phyloP scores from a whole-genome alignment of 2,329 filamentous ascomycete species.

The Trichophyton benhamiae region DNA sequence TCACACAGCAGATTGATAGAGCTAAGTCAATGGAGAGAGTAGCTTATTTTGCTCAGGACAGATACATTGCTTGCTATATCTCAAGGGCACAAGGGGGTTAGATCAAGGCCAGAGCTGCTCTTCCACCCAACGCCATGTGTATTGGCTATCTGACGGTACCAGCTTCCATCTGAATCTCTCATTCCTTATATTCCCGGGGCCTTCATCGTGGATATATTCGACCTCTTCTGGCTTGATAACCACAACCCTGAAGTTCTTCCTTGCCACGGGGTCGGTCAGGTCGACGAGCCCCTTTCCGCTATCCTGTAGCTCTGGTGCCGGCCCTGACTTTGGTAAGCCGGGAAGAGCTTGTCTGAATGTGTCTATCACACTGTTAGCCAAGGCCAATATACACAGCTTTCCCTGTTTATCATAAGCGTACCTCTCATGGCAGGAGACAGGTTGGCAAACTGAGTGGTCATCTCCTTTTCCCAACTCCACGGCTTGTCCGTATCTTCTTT shows the following conservation, averaged over 20 bases:
- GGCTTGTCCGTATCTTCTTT: slow-evolving; percentile 22
- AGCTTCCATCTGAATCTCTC: slow-evolving; percentile 57
- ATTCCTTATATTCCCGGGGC: slow-evolving; percentile 44
- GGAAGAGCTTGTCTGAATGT: slow-evolving; percentile 62
- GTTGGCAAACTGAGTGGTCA: slow-evolving; percentile 85
- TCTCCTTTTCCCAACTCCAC: slow-evolving; percentile 69
- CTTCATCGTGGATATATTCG: slow-evolving; percentile 59
- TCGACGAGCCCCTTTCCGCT: slow-evolving; percentile 55
- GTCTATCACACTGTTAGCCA: slow-evolving; percentile 28
- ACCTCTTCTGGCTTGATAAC: slow-evolving; percentile 72
- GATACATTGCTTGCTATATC: no score
- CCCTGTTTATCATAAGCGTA: slow-evolving; percentile 17
- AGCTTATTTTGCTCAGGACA: neutral
- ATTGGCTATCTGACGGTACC: slow-evolving; percentile 30
- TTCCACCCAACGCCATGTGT: slow-evolving; percentile 47
- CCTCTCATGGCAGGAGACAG: slow-evolving; percentile 66
- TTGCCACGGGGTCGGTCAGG: slow-evolving; percentile 55
- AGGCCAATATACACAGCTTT: neutral
- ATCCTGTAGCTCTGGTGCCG: slow-evolving; percentile 29
- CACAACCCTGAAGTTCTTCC: slow-evolving; percentile 71
- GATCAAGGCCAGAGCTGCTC: slow-evolving; percentile 54
- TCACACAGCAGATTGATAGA: neutral
- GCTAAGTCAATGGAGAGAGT: no score
- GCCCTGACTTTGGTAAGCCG: slow-evolving; percentile 44
- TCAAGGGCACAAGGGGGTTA: neutral